A percentile compares a stretch with the other conserved stretches of the same genome.
These are phyloP conservation scores for Marsdenia floribunda DNA, from an alignment of 257 asterid genomes.

Conservation along the genomic window DNA sequence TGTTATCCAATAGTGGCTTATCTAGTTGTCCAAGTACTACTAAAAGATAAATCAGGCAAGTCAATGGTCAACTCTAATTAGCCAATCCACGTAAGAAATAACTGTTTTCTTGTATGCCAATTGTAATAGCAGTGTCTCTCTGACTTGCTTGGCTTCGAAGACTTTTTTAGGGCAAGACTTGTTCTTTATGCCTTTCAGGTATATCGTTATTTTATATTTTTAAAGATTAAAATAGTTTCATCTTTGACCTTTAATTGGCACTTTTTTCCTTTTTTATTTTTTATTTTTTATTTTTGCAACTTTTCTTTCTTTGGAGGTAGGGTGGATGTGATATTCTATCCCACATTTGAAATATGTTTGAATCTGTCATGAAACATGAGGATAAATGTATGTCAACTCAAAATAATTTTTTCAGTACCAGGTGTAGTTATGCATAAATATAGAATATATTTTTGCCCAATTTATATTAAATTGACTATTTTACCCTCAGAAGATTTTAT, in stretches of 20 bases:
- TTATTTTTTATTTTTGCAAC: too few species aligned
- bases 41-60: background rate
- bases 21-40: background rate
- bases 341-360: too few species aligned
- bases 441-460: too few species aligned
- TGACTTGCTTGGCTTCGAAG: slow-evolving; percentile 7
- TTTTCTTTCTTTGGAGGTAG: too few species aligned
- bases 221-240: background rate
- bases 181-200: background rate
- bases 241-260: background rate
- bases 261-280: background rate
- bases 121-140: background rate
- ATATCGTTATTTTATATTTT: background rate
- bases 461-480: too few species aligned
- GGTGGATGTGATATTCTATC: too few species aligned
- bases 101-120: background rate
- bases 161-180: background rate
- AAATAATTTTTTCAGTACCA: too few species aligned
- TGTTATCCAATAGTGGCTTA: slow-evolving; percentile 5
- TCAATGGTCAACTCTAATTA: slow-evolving; percentile 8
- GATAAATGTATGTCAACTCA: too few species aligned
- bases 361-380: too few species aligned
- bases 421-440: too few species aligned
- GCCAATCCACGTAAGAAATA: slow-evolving; percentile 8
- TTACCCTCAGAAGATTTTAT: too few species aligned